Evolutionary conservation across 2,329 filamentous ascomycete genomes (phyloP).

Genomic region (Didymella glomerata): DNA sequence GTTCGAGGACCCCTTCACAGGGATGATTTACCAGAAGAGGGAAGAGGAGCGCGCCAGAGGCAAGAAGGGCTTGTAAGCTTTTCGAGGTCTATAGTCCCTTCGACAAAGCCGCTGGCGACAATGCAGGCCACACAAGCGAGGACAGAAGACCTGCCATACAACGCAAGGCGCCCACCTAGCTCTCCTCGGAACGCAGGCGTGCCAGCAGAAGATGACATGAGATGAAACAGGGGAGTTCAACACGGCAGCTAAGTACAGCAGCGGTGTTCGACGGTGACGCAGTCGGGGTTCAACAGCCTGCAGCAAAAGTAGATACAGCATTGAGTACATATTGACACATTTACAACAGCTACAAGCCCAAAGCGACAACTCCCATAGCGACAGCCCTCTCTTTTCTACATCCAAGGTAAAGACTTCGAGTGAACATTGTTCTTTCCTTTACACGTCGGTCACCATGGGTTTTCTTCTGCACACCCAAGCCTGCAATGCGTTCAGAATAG

Average conservation of each 20-base stretch:
- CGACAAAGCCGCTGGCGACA: neutral
- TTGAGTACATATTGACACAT: constrained; percentile 24
- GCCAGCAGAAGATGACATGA: constrained; percentile 1
- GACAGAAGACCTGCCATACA: neutral
- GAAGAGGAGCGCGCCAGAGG: constrained; percentile 61
- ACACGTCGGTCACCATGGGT: neutral
- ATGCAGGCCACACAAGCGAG: neutral
- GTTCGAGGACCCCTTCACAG: constrained; percentile 95
- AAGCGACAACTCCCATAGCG: constrained; percentile 28
- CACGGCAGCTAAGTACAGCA: constrained; percentile 26
- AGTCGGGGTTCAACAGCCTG: constrained; percentile 27
- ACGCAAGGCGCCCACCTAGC: neutral
- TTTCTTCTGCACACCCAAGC: neutral
- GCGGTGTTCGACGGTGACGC: constrained; percentile 17
- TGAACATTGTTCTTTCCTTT: neutral
- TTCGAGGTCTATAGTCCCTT: neutral
- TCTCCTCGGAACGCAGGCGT: neutral
- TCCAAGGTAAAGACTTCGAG: constrained; percentile 1
- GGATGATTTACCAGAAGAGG: constrained; percentile 89
- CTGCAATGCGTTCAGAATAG: neutral
- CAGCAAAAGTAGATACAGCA: constrained; percentile 24
- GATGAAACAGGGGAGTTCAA: constrained; percentile 19
- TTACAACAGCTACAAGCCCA: constrained; percentile 25
- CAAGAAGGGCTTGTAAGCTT: constrained; percentile 45
- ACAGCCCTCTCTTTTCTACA: constrained; percentile 13